Conservation (phyloP, 371 early-diverging fungal genomes). For the Furculomyces boomerangus region DNA sequence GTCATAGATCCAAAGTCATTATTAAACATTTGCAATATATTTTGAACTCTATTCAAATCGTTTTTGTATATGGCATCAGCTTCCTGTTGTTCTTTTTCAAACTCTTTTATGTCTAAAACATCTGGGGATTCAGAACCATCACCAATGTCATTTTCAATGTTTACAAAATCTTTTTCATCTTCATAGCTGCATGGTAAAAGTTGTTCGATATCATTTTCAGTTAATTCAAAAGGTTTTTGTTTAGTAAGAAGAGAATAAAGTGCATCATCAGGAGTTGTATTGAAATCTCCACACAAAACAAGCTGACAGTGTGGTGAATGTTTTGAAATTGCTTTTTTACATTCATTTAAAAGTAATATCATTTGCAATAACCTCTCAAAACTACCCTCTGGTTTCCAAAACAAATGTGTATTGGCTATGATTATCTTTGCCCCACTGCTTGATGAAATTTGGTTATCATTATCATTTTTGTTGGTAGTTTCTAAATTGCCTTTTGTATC, state of each 20-base stretch:
- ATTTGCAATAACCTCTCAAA: slow-evolving; percentile 20
- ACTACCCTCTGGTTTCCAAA: slow-evolving; percentile 25
- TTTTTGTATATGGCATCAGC: slow-evolving; percentile 7
- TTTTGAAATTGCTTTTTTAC: neutral
- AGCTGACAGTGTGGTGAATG: slow-evolving; percentile 6
- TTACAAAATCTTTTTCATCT: neutral
- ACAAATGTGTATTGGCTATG: slow-evolving; percentile 31
- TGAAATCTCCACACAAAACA: slow-evolving; percentile 20
- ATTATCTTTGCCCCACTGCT: too few species aligned
- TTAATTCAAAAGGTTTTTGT: neutral
- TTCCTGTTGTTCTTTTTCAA: slow-evolving; percentile 9
- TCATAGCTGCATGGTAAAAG: slow-evolving; percentile 7
- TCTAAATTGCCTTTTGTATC: neutral
- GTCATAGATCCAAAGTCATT: neutral
- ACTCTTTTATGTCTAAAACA: neutral
- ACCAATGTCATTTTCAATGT: neutral
- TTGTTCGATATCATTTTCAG: neutral
- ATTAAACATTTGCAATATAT: slow-evolving; percentile 9
- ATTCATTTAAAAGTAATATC: neutral
- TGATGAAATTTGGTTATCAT: too few species aligned
- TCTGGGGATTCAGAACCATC: neutral
- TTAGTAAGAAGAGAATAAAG: slow-evolving; percentile 16
- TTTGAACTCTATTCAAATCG: slow-evolving; percentile 9
- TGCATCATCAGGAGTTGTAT: slow-evolving; percentile 24
- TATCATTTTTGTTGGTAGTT: neutral